Evolutionary conservation across 2,329 filamentous ascomycete genomes (phyloP), one percentile per base, ranked within the genome.

Genomic region (Ophiostoma pallidulum): DNA sequence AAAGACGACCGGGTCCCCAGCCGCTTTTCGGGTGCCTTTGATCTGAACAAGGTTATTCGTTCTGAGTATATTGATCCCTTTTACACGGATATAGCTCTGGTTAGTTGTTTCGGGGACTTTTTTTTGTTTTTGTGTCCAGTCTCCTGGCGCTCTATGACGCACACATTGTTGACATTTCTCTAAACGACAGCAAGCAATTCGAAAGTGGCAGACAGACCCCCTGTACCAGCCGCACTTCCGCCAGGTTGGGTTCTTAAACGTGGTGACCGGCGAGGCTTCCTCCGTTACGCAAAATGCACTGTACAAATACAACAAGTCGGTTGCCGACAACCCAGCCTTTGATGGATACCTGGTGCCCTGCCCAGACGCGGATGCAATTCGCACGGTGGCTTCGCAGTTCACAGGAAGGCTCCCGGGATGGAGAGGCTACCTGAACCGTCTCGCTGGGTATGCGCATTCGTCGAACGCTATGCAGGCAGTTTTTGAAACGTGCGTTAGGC

Each of bases 11-110:
- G 56, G 8, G 53, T 60, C n/a, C 75, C 75, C 1, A 71, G 73
- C 2, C 61, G 71, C 62, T 4, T 69, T 2, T 71, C 77, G 0
- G 78, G 75, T 0, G 76, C 70, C 18, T 76, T 77, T 50, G 75
- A 81, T 52, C 57, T 80, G 22, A 81, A 80, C 58, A 81, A 81
- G 59, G 80, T 80, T 47, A 65, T 80, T 31, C 68, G 76, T 2
- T 74, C 71, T 4, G 75, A 80, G 53, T 80, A 80, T 49, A 73
- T 76, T 51, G 74, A 78, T 49, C 63, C 66, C 0, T 77, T 75
- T 47, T 79, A 80, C 50, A 73, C 74, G 0, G 64, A 75, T 2
- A 56, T 78, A 37, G 70, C 75, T 2, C 61, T 77, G 3, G 43
- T 45, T n/a, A 46, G 73, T 74, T 8, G 4, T 14, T 16, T 14